phyloP scores from a whole-genome alignment of 495 filamentous ascomycete species.

The Xylaria nigripes region DNA sequence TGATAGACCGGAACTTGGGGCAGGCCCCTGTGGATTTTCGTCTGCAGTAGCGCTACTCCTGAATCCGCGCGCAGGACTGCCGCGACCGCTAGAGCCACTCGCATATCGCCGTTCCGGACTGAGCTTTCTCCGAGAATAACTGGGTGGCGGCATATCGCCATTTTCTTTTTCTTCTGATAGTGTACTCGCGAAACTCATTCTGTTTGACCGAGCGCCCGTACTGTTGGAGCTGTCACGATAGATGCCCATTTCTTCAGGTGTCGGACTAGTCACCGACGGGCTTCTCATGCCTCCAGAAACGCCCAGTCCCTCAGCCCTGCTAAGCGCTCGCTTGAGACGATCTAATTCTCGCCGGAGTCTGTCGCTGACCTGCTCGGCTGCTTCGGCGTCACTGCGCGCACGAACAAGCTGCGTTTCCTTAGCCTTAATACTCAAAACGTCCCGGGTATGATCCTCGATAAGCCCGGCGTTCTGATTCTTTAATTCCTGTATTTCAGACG shows the following conservation, averaged over 20 bases:
- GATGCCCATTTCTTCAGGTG: slow-evolving; percentile 42
- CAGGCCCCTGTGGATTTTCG: slow-evolving; percentile 18
- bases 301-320: slow-evolving; percentile 42
- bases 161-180: slow-evolving; percentile 82
- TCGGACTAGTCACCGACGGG: slow-evolving; percentile 38
- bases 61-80: slow-evolving; percentile 45
- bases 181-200: slow-evolving; percentile 64
- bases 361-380: slow-evolving; percentile 73
- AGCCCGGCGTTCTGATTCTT: slow-evolving; percentile 93
- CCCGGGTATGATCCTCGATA: slow-evolving; percentile 94
- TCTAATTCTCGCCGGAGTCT: slow-evolving; percentile 85
- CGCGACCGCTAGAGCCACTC: slow-evolving; percentile 46
- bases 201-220: slow-evolving; percentile 28
- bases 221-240: slow-evolving; percentile 45
- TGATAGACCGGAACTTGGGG: slow-evolving; percentile 27
- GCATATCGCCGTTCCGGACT: slow-evolving; percentile 45
- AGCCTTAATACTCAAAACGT: slow-evolving; percentile 91
- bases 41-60: slow-evolving; percentile 24
- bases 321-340: slow-evolving; percentile 71
- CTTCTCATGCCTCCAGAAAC: slow-evolving; percentile 32
- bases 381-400: slow-evolving; percentile 80
- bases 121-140: slow-evolving; percentile 42
- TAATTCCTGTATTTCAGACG: slow-evolving; percentile 74
- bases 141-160: slow-evolving; percentile 34
- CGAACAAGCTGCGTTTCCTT: slow-evolving; percentile 97